Percentiles rank a stretch among this genome's conserved stretches.
Evolutionary conservation across 805 yeast genomes (phyloP).

Genomic region (Hanseniaspora valbyensis): DNA sequence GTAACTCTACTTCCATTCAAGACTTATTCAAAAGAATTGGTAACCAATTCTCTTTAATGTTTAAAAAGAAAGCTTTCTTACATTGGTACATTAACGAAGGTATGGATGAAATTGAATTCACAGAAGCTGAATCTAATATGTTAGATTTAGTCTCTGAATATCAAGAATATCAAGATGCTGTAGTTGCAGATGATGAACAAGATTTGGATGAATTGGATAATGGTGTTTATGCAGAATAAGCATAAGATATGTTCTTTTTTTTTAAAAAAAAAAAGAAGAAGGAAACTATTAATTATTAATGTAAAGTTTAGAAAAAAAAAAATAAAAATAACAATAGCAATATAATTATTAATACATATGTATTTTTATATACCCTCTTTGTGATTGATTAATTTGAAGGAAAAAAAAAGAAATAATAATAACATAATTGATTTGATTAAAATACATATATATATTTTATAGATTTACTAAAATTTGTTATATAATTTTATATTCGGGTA

Average conservation of each 20-base stretch:
- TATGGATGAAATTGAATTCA: constrained; percentile 90
- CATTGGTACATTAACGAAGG: constrained; percentile 95
- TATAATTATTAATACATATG: too few relatives aligned
- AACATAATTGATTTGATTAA: too few relatives aligned
- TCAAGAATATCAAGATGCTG: constrained; percentile 83
- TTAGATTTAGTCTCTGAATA: constrained; percentile 79
- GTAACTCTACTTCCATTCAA: constrained; percentile 87
- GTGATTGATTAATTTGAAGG: too few relatives aligned
- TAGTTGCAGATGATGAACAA: constrained; percentile 58
- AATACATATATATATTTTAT: too few relatives aligned
- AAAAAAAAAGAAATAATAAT: too few relatives aligned
- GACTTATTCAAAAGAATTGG: constrained; percentile 83
- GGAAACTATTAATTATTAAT: too few relatives aligned
- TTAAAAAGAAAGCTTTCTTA: constrained; percentile 85
- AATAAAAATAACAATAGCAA: not conserved
- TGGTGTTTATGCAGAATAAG: constrained; percentile 47
- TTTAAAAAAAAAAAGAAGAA: constrained; percentile 36
- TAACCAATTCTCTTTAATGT: constrained; percentile 84
- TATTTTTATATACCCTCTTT: too few relatives aligned
- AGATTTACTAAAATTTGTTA: too few relatives aligned
- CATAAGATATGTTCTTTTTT: not conserved
- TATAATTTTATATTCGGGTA: too few relatives aligned
- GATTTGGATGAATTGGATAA: constrained; percentile 42
- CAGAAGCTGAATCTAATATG: constrained; percentile 89
- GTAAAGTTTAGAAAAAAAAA: constrained; percentile 18